Conservation (phyloP, 768 basidiomycete genomes). For the Podaxis mareebaensis region DNA sequence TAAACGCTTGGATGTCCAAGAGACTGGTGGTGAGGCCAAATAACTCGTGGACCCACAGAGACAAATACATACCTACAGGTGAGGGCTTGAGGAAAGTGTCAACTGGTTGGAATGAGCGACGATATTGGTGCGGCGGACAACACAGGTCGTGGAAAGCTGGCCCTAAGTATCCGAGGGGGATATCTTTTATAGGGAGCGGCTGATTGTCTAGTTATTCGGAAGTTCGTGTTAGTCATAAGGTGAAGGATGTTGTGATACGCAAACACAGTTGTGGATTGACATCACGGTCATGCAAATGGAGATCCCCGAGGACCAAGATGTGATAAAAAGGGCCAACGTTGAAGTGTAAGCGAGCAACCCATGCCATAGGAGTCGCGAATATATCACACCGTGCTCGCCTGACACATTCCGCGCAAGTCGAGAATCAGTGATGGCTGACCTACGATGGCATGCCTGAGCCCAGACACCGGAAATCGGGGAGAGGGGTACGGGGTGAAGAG, state of each 20-base stretch:
- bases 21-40: conserved; percentile 38
- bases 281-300: conserved; percentile 5
- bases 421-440: background rate
- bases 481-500: background rate
- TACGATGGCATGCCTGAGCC: background rate
- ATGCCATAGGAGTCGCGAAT: background rate
- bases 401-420: background rate
- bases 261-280: conserved; percentile 2
- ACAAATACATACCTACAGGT: conserved; percentile 37
- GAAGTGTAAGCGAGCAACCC: background rate
- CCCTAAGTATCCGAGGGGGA: background rate
- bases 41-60: conserved; percentile 35
- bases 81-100: background rate
- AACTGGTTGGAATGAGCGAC: background rate
- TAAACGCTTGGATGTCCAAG: conserved; percentile 20
- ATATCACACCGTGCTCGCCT: conserved; percentile 1
- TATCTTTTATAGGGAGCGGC: conserved; percentile 15
- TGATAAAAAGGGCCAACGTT: background rate
- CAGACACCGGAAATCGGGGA: background rate
- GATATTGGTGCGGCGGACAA: background rate
- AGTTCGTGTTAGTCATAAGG: conserved; percentile 12
- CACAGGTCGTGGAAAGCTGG: background rate
- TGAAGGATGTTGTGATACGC: conserved; percentile 13
- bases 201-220: conserved; percentile 3
- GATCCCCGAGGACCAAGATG: conserved; percentile 7